Evolutionary conservation across 345 rosid species (phyloP).

Genomic region (Erucastrum elatum): DNA sequence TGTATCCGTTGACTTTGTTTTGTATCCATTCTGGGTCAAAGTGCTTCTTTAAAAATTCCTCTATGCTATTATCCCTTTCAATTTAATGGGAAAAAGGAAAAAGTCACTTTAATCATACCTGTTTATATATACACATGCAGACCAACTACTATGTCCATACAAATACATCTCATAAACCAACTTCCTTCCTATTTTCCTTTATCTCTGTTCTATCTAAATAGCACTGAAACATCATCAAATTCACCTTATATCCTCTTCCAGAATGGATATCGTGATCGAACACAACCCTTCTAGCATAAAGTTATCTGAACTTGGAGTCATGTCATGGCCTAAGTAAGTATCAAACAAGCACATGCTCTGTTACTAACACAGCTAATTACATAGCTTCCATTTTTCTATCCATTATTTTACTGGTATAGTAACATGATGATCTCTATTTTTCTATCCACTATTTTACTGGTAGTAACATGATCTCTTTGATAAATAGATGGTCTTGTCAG

Average conservation of each 20-base stretch:
- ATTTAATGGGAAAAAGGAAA: slow-evolving; percentile 4
- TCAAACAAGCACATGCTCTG: slow-evolving; percentile 12
- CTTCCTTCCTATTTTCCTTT: slow-evolving; percentile 25
- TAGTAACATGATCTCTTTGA: slow-evolving; percentile 22
- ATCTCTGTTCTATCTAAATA: slow-evolving; percentile 20
- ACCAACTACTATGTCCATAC: slow-evolving; percentile 31
- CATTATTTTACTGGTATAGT: neutral
- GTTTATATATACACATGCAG: slow-evolving; percentile 32
- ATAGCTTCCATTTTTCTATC: neutral
- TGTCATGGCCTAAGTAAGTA: slow-evolving; percentile 48
- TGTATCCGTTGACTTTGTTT: slow-evolving; percentile 35
- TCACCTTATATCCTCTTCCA: slow-evolving; percentile 21
- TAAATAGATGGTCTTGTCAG: slow-evolving; percentile 84
- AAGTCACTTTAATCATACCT: slow-evolving; percentile 38
- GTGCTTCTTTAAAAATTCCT: slow-evolving; percentile 38
- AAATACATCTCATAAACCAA: neutral
- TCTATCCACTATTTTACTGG: neutral
- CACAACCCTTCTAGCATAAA: slow-evolving; percentile 36
- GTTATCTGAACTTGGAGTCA: slow-evolving; percentile 42
- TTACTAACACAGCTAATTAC: slow-evolving; percentile 1
- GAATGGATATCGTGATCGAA: slow-evolving; percentile 36
- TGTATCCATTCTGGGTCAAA: slow-evolving; percentile 35
- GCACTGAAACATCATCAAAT: slow-evolving; percentile 12
- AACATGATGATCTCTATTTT: slow-evolving; percentile 18
- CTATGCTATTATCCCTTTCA: slow-evolving; percentile 30